phyloP scores from a whole-genome alignment of 441 rosid species.

The Pelargonium cotyledonis region DNA sequence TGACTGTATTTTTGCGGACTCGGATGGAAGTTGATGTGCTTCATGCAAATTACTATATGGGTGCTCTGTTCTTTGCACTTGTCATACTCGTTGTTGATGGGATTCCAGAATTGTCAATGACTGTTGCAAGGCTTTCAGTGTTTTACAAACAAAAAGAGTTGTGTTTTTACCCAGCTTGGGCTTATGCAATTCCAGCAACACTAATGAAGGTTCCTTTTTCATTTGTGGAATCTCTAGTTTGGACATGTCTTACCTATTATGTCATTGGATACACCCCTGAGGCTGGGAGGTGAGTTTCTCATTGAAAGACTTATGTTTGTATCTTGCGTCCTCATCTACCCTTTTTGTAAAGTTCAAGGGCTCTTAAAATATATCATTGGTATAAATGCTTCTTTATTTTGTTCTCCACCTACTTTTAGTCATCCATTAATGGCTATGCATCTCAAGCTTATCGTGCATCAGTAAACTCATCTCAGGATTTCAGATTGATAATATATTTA shows the following conservation, averaged over 20 bases:
- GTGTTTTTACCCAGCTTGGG: conserved; percentile 52
- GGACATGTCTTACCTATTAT: conserved; percentile 46
- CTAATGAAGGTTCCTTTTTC: conserved; percentile 45
- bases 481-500: too few species aligned
- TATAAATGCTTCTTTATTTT: too few species aligned
- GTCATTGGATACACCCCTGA: conserved; percentile 44
- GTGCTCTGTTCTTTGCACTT: conserved; percentile 40
- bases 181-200: conserved; percentile 42
- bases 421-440: too few species aligned
- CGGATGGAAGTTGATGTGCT: conserved; percentile 37
- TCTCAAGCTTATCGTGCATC: too few species aligned
- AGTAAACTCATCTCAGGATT: too few species aligned
- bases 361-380: too few species aligned
- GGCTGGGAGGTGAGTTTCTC: conserved; percentile 38
- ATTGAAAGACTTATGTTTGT: background rate
- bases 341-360: too few species aligned
- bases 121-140: conserved; percentile 34
- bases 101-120: conserved; percentile 37
- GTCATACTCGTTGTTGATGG: conserved; percentile 35
- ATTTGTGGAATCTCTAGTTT: conserved; percentile 31
- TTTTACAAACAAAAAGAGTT: conserved; percentile 45
- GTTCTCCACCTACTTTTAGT: too few species aligned
- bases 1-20: conserved; percentile 47
- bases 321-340: background rate
- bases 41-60: conserved; percentile 40